Conservation (phyloP, 2,329 filamentous ascomycete species). For the Colletotrichum sp. region DNA sequence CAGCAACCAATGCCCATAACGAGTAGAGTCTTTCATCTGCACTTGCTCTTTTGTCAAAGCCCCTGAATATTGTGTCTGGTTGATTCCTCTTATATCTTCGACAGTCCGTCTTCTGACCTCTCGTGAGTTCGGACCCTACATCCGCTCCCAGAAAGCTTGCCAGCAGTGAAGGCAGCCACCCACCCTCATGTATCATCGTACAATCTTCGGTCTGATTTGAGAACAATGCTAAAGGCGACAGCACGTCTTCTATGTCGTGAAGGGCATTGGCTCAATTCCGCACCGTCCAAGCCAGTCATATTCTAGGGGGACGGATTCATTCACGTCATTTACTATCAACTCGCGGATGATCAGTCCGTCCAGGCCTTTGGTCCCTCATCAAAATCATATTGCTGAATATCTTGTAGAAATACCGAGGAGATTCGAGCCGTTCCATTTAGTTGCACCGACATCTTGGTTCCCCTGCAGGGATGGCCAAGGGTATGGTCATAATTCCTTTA, state of each 20-base stretch:
- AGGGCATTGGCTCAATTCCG: background rate
- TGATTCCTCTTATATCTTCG: background rate
- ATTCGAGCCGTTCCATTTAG: background rate
- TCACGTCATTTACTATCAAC: background rate
- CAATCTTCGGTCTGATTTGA: background rate
- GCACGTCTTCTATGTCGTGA: background rate
- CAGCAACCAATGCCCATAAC: background rate
- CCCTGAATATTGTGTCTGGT: background rate
- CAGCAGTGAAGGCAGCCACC: background rate
- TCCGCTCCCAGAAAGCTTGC: background rate
- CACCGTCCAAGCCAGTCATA: background rate
- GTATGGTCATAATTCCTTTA: background rate
- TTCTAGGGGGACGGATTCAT: background rate
- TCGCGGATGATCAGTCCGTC: background rate
- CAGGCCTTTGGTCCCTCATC: background rate
- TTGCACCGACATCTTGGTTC: background rate
- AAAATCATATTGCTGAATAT: background rate
- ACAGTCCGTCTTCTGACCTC: background rate
- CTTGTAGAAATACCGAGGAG: background rate
- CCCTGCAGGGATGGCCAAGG: background rate
- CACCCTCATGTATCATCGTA: background rate
- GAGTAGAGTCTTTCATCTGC: background rate
- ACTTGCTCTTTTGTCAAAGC: background rate
- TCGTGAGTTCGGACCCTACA: background rate
- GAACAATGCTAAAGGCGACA: background rate